Evolutionary conservation across 2,329 filamentous ascomycete genomes (phyloP), one percentile per base, ranked within the genome.

Genomic region (Nannizzia gypsea): DNA sequence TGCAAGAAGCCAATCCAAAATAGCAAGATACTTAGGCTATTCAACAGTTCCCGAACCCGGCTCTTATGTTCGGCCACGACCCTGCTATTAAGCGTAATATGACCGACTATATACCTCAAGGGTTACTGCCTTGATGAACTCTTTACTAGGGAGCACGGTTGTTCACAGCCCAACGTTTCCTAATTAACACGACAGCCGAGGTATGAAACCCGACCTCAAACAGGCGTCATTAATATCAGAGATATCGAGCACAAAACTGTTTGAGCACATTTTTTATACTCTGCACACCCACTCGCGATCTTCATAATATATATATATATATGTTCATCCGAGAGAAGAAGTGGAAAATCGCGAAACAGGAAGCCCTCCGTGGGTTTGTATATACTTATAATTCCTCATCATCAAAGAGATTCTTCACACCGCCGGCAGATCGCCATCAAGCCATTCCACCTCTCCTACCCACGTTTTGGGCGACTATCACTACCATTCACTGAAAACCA

Each of bases 381-480:
- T 42, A 17, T 42, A 6, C 38, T 17, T n/a, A n/a, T n/a, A n/a
- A 17, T 42, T 42, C 6, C 15, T 42, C 15, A 6, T n/a, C 15
- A 1, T 6, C 44, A 50, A 13, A n/a, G 44, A 13, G 44, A 50
- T 50, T 50, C 52, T 34, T 55, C 52, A 34, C 50, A 15, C 28
- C 15, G 28, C 34, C 52, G 52, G 52, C 52, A 55, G 52, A 55
- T 55, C 52, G 17, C 52, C 52, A 38, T 55, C 26, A 15, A 22
- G 34, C 26, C 52, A 15, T 55, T 26, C 17, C 34, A 38, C 17
- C 34, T 11, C 26, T 55, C 52, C 26, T 50, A 50, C 52, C 52
- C 52, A 55, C 52, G 52, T 55, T 55, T 38, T 55, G 28, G 31
- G 17, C 34, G 52, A 34, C 52, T 38, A 55, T 55, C 52, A 55